Evolutionary conservation across 768 basidiomycete genomes (phyloP).

Genomic region (Infundibulicybe gibba): DNA sequence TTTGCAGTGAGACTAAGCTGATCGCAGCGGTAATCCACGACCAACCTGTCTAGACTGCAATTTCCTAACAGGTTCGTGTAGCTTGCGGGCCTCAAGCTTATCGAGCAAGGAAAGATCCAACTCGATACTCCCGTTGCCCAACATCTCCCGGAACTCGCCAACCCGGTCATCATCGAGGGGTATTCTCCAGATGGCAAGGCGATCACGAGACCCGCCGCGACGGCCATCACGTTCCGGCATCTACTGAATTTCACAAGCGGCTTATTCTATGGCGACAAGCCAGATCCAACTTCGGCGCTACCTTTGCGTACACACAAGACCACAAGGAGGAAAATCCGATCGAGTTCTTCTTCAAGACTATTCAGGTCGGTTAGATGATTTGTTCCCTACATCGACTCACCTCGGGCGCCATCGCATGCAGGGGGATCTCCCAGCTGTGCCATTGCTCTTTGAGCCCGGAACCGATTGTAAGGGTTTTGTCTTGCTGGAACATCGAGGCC

Average conservation of each 20-base stretch:
- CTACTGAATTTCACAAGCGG: constrained; percentile 23
- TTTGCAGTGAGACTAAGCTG: constrained; percentile 30
- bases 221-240: constrained; percentile 14
- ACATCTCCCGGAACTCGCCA: constrained; percentile 24
- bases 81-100: constrained; percentile 29
- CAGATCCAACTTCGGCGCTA: not conserved
- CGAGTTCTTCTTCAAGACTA: constrained; percentile 7
- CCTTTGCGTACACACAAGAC: constrained; percentile 5
- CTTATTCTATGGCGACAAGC: constrained; percentile 9
- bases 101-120: constrained; percentile 25
- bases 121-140: constrained; percentile 22
- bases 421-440: constrained; percentile 17
- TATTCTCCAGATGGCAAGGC: not conserved
- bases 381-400: not conserved
- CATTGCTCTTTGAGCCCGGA: constrained; percentile 24
- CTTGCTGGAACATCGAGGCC: not conserved
- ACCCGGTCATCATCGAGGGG: constrained; percentile 13
- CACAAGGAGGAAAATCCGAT: constrained; percentile 14
- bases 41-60: not conserved
- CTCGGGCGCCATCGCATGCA: constrained; percentile 1
- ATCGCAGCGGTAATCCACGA: constrained; percentile 15
- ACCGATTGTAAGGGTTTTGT: constrained; percentile 16
- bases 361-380: constrained; percentile 9
- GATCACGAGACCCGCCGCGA: constrained; percentile 8
- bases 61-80: not conserved